These are phyloP conservation scores for Venturia pyrina DNA, from an alignment of 2,329 filamentous ascomycete genomes.

Conservation along the genomic window DNA sequence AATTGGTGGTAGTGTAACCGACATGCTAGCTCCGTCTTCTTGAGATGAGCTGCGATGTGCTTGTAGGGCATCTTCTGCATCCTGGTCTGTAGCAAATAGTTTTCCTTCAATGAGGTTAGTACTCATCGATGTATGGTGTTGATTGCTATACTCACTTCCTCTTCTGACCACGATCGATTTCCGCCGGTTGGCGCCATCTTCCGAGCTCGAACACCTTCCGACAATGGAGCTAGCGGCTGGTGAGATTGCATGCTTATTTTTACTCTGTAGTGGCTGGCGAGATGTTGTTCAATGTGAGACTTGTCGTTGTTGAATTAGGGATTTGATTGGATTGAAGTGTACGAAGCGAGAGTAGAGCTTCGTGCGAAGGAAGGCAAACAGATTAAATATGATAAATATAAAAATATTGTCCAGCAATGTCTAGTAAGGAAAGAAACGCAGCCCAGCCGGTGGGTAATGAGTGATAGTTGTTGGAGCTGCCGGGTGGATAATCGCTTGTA, in stretches of 20 bases:
- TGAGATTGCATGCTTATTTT: conserved; percentile 3
- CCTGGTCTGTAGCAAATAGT: conserved; percentile 73
- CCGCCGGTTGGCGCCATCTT: conserved; percentile 63
- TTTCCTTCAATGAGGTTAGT: conserved; percentile 47
- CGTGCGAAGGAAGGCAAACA: neutral
- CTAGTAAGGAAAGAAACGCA: conserved; percentile 41
- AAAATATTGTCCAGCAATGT: conserved; percentile 30
- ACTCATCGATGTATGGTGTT: conserved; percentile 6
- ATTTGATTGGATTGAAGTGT: neutral
- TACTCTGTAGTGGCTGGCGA: neutral
- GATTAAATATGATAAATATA: conserved; percentile 8
- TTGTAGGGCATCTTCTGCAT: conserved; percentile 87
- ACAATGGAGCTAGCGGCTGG: conserved; percentile 12
- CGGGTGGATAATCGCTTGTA: conserved; percentile 19
- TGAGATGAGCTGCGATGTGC: conserved; percentile 74
- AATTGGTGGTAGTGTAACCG: conserved; percentile 82
- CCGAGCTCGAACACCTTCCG: conserved; percentile 50
- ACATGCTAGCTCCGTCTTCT: conserved; percentile 82
- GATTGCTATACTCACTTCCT: conserved; percentile 51
- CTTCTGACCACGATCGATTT: conserved; percentile 74
- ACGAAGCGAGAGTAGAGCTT: neutral
- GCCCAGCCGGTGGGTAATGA: conserved; percentile 45
- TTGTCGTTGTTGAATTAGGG: neutral
- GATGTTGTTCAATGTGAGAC: conserved; percentile 7
- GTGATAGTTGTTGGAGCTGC: conserved; percentile 35